Evolutionary conservation across 78 protist species (phyloP).

Genomic region (Ministeria vibrans): DNA sequence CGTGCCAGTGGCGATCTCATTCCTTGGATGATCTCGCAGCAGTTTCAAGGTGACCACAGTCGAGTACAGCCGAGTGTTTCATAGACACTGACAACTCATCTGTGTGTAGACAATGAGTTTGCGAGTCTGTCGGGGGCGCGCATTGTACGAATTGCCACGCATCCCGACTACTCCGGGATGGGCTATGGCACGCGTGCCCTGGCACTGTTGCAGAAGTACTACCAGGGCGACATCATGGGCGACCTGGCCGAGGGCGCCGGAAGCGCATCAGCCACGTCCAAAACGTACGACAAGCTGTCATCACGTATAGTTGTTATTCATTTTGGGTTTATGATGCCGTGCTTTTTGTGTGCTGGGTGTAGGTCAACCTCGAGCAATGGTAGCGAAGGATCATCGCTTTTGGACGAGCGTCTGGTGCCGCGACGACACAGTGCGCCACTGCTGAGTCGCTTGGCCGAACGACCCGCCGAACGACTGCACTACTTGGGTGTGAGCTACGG

Average conservation of each 20-base stretch:
- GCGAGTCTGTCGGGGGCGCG: conserved; percentile 92
- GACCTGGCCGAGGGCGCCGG: no score
- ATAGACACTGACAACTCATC: not conserved
- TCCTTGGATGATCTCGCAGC: conserved; percentile 97
- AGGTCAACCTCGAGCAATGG: no score
- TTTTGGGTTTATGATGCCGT: no score
- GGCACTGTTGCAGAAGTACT: conserved; percentile 51
- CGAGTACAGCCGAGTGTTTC: not conserved
- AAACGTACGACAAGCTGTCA: no score
- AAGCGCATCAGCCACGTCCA: no score
- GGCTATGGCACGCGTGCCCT: conserved; percentile 94
- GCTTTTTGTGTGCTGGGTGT: no score
- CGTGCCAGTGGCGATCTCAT: conserved; percentile 93
- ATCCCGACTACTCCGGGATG: conserved; percentile 76
- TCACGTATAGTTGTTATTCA: no score
- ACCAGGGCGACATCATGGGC: no score
- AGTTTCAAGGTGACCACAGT: conserved; percentile 1
- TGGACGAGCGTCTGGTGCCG: no score
- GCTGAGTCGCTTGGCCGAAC: not conserved
- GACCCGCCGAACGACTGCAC: conserved; percentile 72
- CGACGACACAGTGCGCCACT: conserved; percentile 22
- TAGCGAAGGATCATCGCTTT: no score
- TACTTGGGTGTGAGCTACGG: conserved; percentile 93
- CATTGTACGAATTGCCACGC: conserved; percentile 95
- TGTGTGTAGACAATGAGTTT: conserved; percentile 81